Evolutionary conservation across 2,329 filamentous ascomycete genomes (phyloP).

Genomic region (Paracoccidioides brasiliensis): DNA sequence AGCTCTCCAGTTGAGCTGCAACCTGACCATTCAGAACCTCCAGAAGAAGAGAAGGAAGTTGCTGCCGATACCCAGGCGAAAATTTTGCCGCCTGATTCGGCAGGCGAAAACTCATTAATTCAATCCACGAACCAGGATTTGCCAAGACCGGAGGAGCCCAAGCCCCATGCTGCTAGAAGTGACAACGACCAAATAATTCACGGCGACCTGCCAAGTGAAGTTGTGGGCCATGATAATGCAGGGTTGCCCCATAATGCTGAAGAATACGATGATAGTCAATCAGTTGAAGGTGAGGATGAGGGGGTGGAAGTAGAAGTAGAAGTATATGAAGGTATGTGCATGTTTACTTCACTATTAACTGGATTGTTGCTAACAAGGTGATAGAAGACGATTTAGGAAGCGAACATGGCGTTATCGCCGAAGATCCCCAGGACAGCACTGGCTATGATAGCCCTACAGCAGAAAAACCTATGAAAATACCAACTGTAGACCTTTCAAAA

Average conservation of each 20-base stretch:
- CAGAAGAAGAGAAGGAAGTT: conserved; percentile 6
- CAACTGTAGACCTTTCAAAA: conserved; percentile 1
- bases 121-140: neutral
- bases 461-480: neutral
- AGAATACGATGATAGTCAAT: neutral
- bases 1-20: conserved; percentile 6
- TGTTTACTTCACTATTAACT: conserved; percentile 3
- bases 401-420: neutral
- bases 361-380: neutral
- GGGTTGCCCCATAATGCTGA: neutral
- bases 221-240: neutral
- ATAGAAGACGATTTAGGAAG: neutral
- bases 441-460: neutral
- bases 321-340: conserved; percentile 10
- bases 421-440: neutral
- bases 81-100: neutral
- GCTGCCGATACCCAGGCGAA: neutral
- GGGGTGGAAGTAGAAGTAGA: conserved; percentile 11
- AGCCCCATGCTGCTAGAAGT: neutral
- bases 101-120: neutral
- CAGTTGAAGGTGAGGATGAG: conserved; percentile 9
- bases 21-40: conserved; percentile 9
- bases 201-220: conserved; percentile 2
- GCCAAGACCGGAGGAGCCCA: neutral
- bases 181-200: neutral